Evolutionary conservation across 2,329 filamentous ascomycete species (phyloP), one percentile per base, ranked within the genome.

Genomic region (Phialophora chinensis): DNA sequence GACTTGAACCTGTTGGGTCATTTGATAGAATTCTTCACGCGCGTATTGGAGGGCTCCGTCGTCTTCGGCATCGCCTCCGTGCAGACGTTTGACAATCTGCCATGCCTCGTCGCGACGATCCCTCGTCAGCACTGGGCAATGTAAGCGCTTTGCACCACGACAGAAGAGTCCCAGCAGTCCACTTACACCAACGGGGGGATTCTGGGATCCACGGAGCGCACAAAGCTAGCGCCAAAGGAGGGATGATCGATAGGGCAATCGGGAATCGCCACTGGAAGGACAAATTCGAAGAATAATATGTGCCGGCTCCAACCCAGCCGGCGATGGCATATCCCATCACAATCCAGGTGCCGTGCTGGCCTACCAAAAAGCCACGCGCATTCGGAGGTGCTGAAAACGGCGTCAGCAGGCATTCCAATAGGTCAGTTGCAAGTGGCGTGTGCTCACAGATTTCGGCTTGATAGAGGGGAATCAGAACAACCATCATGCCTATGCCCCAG

Each of bases 181-280:
- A 65, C 65, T 67, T 76, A 12, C 85, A 74, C 83, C 83, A 85
- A 8, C 83, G 76, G 0, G 83, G 83, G 0, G 83, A 85, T 35
- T 76, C 74, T 12, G 81, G 81, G 4, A 83, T 75, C 77, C 78
- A 82, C 7, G 76, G 74, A 2, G 79, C 80, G 0, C 78, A 79
- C 4, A 76, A 11, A 1, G 82, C 74, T 29, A 84, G 72, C 12
- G 82, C 72, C 20, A 80, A 59, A 1, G 81, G 78, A 1, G 75
- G 74, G 6, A 83, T 61, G 35, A 76, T 77, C 56, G 81, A 79
- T 42, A 83, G 73, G 49, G 74, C 76, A 6, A 83, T 74, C 2
- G 80, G 81, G 64, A 83, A 82, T 17, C 81, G 75, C 81, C 81
- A 83, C 11, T 77, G 79, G 72, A 83, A 82, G 4, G 74, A 74